Percentiles rank a stretch among this genome's conserved stretches.
These are phyloP conservation scores for Cinnamomum chago DNA, from an alignment of 164 flowering plant genomes.

Conservation along the genomic window DNA sequence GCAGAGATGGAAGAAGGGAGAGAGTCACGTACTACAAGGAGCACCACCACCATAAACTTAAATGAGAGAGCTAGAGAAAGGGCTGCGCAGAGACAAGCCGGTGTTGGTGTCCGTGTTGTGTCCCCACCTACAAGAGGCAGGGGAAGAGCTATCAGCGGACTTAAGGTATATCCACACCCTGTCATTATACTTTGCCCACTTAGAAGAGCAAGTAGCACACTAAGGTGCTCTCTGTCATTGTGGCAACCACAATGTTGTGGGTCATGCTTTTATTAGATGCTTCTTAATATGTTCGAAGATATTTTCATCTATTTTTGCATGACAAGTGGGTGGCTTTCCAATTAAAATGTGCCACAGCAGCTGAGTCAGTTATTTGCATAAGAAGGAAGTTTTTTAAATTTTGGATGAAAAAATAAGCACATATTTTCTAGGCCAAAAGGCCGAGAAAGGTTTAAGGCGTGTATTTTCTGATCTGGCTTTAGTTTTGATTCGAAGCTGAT, in stretches of 20 bases:
- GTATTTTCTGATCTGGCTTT: neutral
- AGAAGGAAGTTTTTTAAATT: no score
- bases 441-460: neutral
- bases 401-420: no score
- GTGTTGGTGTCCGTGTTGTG: conserved; percentile 10
- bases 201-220: no score
- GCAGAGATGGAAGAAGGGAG: conserved; percentile 36
- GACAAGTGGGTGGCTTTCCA: neutral
- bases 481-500: neutral
- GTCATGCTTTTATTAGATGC: neutral
- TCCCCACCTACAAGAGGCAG: conserved; percentile 41
- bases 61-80: conserved; percentile 54
- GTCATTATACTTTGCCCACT: neutral
- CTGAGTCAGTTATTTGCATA: no score
- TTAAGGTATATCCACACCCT: conserved; percentile 20
- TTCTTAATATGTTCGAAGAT: no score
- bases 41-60: conserved; percentile 32
- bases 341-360: no score
- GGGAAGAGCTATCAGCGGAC: conserved; percentile 43
- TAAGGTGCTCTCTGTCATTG: no score
- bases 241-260: neutral
- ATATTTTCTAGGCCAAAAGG: no score
- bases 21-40: conserved; percentile 29
- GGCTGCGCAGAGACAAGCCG: conserved; percentile 47
- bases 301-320: neutral